Base-by-base conservation (phyloP, 495 filamentous ascomycete genomes). In the Penicillium longicatenatum region DNA sequence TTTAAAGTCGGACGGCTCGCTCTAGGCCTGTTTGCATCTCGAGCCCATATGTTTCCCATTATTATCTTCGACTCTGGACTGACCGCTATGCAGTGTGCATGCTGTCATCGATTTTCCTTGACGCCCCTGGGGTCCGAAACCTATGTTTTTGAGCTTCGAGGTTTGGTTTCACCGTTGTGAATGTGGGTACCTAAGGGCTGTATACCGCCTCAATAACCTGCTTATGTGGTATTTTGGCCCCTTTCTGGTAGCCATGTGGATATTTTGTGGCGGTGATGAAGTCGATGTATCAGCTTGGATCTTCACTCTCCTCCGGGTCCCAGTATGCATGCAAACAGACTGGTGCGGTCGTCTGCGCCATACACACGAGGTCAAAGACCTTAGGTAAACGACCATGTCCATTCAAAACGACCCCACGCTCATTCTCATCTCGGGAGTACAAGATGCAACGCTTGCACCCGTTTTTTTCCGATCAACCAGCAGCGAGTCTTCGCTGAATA, bases 241-340 rank as follows among this genome's bases (percentile, higher is more conserved):
- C 6, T 39, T 4, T n/a, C 16, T 39, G 37, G 37, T 58, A 54
- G 62, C 64, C 62, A 86, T 82, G 63, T 80, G 78, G 43, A 96
- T 70, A 20, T 83, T 79, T 31, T 79, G 73, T 24, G 85, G 78
- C 64, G 92, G 47, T 49, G 50, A 52, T 47, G 43, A 31, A 26
- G 11, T 89, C 84, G 79, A 37, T 48, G 42, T 54, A 53, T 52
- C 37, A 55, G 48, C 50, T 47, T 35, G 50, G 42, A 45, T 17
- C 52, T 61, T 52, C 55, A 31, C 62, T 51, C 14, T n/a, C 22
- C 42, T 55, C 37, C 24, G 35, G 12, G n/a, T 26, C 51, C 49
- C 14, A 9, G 16, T 41, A 55, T 64, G 52, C 55, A 62, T 70
- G 59, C 71, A 75, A 75, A 75, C 73, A 71, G 66, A 52, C 46